Base-by-base conservation (phyloP, 108 stramenopile genomes). In the Fistulifera solaris region DNA sequence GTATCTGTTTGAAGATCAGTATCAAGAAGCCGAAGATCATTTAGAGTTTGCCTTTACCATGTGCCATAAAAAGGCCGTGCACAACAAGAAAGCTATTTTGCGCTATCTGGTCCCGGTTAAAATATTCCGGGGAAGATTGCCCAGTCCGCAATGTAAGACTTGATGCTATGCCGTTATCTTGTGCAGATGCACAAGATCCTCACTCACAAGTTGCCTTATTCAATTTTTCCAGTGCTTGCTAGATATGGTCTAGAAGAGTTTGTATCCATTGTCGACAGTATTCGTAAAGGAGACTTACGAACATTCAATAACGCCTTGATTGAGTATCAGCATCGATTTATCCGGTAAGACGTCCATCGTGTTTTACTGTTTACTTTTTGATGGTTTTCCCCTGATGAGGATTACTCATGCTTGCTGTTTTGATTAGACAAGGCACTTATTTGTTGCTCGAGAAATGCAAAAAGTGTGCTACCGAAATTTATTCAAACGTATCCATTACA, bases 1-100 rank as follows among this genome's bases (percentile, higher is more conserved):
- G 23, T 84, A 85, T 48, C 93, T 95, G 74, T 96, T 93, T 63
- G 94, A 96, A 70, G 96, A 98, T 74, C 77, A 92, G 56, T 90
- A 94, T 58, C 83, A 70, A 3, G 52, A 77, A 43, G 96, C 96
- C 19, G 89, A 94, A 56, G 57, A 71, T 48, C 81, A 85, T 68
- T 72, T 97, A 47, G 85, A 83, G 28, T 87, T 78, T 63, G 94
- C 96, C 16, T 67, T 96, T 38, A 43, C 45, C 12, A 88, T 94
- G 59, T 95, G 94, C 50, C 90, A 90, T 52, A 72, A 62, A 46
- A 48, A 55, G 10, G 38, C 55, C 40, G 54, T 70, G 11, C 63
- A 61, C 19, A 97, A 97, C 67, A 92, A 92, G 54, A 81, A 70
- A 35, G 59, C 81, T 7, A 96, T 96, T 42, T 65, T 96, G 64